These are phyloP conservation scores for cucumber (Cucumis sativus) DNA, from an alignment of 306 rosid genomes.

Conservation along the genomic window DNA sequence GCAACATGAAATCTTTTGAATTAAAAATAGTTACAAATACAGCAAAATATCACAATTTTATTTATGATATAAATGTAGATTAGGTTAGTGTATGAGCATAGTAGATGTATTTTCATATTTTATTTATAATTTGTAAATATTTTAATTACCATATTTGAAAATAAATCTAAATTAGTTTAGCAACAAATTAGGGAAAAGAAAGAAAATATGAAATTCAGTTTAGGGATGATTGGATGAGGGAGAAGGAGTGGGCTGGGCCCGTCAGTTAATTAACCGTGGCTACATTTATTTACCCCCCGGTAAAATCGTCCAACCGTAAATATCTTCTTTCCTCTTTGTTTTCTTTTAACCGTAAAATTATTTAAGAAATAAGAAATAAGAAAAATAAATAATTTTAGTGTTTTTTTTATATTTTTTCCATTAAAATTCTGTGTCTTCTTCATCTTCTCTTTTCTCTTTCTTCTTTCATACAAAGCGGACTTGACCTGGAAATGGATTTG, in stretches of 20 bases:
- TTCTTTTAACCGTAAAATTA: background rate
- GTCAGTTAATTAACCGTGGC: slow-evolving; percentile 1
- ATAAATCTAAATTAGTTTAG: too few species aligned
- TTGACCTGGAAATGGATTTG: slow-evolving; percentile 16
- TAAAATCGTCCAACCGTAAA: slow-evolving; percentile 6
- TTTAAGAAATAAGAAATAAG: background rate
- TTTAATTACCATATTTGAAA: too few species aligned
- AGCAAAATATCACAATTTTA: too few species aligned
- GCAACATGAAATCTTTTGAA: too few species aligned
- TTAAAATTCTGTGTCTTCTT: slow-evolving; percentile 1
- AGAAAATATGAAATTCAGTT: background rate
- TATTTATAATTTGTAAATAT: too few species aligned
- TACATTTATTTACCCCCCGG: background rate
- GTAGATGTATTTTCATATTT: too few species aligned
- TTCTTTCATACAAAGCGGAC: slow-evolving; percentile 2
- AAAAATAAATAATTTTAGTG: too few species aligned
- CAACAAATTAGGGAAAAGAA: too few species aligned
- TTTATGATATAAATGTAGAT: too few species aligned
- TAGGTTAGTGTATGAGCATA: too few species aligned
- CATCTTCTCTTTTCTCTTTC: background rate
- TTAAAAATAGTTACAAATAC: too few species aligned
- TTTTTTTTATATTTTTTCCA: background rate
- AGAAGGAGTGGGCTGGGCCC: background rate
- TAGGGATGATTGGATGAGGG: slow-evolving; percentile 2
- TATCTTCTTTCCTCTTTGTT: background rate